phyloP scores from a whole-genome alignment of 768 basidiomycete species.

The Mrakia blollopis region DNA sequence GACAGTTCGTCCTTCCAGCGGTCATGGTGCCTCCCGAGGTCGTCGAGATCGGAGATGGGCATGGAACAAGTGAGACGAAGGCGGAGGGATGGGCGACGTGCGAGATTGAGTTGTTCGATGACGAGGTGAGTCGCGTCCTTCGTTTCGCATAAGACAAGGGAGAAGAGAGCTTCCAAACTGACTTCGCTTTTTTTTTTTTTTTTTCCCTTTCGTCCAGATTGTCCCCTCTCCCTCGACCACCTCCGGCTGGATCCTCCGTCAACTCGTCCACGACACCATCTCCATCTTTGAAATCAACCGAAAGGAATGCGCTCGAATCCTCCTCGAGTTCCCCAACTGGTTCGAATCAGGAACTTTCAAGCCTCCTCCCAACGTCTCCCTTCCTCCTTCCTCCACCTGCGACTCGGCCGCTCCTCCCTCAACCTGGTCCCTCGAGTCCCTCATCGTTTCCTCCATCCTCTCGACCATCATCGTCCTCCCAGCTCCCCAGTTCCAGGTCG shows the following conservation, averaged over 20 bases:
- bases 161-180: not conserved
- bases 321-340: slow-evolving; percentile 54
- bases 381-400: slow-evolving; percentile 9
- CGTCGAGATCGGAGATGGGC: slow-evolving; percentile 63
- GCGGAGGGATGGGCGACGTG: slow-evolving; percentile 26
- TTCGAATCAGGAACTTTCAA: slow-evolving; percentile 77
- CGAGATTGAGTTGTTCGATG: slow-evolving; percentile 55
- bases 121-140: slow-evolving; percentile 46
- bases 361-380: slow-evolving; percentile 51
- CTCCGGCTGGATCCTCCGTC: slow-evolving; percentile 72
- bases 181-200: not conserved
- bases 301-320: slow-evolving; percentile 82
- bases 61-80: slow-evolving; percentile 24
- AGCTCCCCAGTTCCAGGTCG: slow-evolving; percentile 63
- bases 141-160: too few relatives aligned
- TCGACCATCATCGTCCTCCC: slow-evolving; percentile 72
- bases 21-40: slow-evolving; percentile 83
- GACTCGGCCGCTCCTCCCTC: slow-evolving; percentile 53
- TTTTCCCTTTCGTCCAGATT: slow-evolving; percentile 50
- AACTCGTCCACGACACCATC: slow-evolving; percentile 67
- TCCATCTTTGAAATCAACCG: slow-evolving; percentile 93
- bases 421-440: slow-evolving; percentile 83
- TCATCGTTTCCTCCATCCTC: slow-evolving; percentile 77
- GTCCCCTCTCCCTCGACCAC: slow-evolving; percentile 70
- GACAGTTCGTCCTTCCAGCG: slow-evolving; percentile 63